phyloP scores from a whole-genome alignment of 108 stramenopile genomes.

The Schizochytrium sp. region DNA sequence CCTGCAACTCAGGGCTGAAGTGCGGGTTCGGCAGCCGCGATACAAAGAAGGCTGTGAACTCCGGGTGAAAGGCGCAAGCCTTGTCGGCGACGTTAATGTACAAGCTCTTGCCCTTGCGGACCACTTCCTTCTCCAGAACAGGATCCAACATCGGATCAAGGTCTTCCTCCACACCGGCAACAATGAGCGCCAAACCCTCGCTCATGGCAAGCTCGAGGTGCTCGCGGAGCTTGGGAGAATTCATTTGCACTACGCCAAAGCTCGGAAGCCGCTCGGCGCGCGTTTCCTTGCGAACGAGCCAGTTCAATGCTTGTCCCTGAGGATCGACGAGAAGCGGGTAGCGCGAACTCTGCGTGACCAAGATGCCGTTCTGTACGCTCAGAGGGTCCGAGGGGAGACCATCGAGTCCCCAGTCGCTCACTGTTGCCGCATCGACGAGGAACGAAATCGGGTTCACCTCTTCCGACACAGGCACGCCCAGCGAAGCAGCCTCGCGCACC shows the following conservation, averaged over 20 bases:
- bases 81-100: constrained; percentile 73
- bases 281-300: constrained; percentile 70
- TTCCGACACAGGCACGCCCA: constrained; percentile 65
- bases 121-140: constrained; percentile 73
- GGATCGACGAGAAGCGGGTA: constrained; percentile 78
- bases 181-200: constrained; percentile 67
- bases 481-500: constrained; percentile 58
- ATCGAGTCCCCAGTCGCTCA: constrained; percentile 79
- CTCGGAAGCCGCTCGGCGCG: constrained; percentile 52
- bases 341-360: constrained; percentile 73
- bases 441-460: constrained; percentile 70
- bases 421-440: constrained; percentile 71
- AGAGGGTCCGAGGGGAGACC: constrained; percentile 78
- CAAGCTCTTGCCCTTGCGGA: constrained; percentile 65
- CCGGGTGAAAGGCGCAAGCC: constrained; percentile 73
- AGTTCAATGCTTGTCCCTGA: constrained; percentile 76
- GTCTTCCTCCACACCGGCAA: constrained; percentile 76
- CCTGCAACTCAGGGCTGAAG: constrained; percentile 80
- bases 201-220: constrained; percentile 77
- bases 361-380: constrained; percentile 78
- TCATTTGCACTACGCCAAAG: constrained; percentile 45
- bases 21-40: constrained; percentile 77
- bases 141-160: constrained; percentile 85
- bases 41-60: constrained; percentile 74
- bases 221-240: constrained; percentile 68